Conservation (phyloP, 257 asterid genomes). For the Solanum virginianum region DNA sequence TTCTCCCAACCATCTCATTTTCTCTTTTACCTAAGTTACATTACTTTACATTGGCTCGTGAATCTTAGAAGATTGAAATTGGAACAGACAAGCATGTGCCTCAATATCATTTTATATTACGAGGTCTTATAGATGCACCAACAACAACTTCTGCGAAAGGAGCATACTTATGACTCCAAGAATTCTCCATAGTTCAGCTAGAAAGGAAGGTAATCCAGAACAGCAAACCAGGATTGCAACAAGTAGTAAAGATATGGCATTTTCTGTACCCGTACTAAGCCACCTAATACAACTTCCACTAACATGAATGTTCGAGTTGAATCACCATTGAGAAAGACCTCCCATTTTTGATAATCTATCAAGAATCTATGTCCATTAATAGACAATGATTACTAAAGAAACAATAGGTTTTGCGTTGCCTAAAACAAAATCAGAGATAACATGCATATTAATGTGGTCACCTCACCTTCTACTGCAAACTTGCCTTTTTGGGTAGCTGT, state of each 20-base stretch:
- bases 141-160: background rate
- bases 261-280: constrained; percentile 57
- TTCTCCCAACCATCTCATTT: background rate
- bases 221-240: background rate
- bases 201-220: background rate
- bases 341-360: constrained; percentile 77
- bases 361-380: constrained; percentile 44
- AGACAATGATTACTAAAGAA: background rate
- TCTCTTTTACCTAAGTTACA: background rate
- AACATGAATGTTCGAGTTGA: constrained; percentile 70
- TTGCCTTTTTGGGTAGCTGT: too few species aligned
- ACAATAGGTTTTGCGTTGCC: background rate
- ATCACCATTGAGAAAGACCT: constrained; percentile 75
- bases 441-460: background rate
- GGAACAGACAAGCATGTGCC: background rate
- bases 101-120: background rate
- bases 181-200: background rate
- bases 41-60: background rate
- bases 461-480: constrained; percentile 59
- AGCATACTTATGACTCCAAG: background rate
- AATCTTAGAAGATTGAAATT: background rate
- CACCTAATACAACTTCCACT: constrained; percentile 53
- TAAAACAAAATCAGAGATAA: too few species aligned
- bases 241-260: background rate
- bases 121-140: background rate